Evolutionary conservation across 306 rosid species (phyloP).

Genomic region (Quercus suber): DNA sequence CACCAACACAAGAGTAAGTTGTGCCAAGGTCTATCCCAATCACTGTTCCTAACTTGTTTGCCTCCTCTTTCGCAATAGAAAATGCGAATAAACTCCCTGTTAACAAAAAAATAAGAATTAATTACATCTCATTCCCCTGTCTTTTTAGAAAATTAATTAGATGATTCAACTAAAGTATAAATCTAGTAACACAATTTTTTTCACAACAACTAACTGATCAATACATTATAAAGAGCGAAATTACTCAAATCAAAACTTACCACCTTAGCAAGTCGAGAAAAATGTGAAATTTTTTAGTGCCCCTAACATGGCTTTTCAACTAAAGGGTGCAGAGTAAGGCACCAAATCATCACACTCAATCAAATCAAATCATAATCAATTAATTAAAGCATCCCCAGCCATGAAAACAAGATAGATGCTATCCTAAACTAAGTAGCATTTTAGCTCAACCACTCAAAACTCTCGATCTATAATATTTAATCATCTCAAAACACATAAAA

Average conservation of each 20-base stretch:
- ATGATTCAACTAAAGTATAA: neutral
- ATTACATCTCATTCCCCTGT: neutral
- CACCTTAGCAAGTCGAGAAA: no score
- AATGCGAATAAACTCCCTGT: neutral
- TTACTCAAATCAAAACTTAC: no score
- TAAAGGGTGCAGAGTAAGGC: neutral
- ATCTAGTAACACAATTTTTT: no score
- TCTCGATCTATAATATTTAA: no score
- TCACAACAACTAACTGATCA: no score
- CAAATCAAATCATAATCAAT: neutral
- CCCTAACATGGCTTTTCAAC: no score
- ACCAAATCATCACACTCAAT: neutral
- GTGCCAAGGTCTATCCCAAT: conserved; percentile 27
- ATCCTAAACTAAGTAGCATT: no score
- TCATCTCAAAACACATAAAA: no score
- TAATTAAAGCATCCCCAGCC: neutral
- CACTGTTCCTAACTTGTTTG: neutral
- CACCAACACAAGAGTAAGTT: conserved; percentile 15
- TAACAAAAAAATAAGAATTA: neutral
- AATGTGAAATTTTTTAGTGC: no score
- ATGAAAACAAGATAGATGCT: neutral
- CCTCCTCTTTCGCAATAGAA: no score
- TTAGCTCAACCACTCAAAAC: no score
- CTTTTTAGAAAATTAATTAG: neutral
- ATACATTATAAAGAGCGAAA: no score